Evolutionary conservation across 2,329 filamentous ascomycete genomes (phyloP).

Genomic region (Xylariaceae sp.): DNA sequence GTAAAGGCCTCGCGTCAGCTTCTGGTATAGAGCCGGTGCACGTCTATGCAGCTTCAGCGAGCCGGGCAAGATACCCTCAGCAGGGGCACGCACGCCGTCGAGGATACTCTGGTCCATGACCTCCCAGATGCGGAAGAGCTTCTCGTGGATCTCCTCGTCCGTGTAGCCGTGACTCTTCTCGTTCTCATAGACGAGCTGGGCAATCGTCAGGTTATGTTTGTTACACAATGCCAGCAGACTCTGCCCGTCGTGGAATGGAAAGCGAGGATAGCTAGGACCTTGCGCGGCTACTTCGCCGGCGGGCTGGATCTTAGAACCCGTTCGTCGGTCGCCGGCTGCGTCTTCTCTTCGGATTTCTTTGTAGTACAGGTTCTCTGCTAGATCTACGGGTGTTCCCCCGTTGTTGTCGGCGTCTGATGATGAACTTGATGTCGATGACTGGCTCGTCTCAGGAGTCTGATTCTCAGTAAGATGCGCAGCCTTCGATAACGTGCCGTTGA

Average conservation of each 20-base stretch:
- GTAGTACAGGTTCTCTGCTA: conserved; percentile 49
- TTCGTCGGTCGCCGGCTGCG: conserved; percentile 42
- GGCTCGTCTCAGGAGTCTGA: conserved; percentile 12
- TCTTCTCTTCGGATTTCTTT: conserved; percentile 45
- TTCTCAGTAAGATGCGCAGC: conserved; percentile 25
- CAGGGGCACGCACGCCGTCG: conserved; percentile 43
- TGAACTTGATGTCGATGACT: conserved; percentile 20
- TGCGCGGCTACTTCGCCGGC: conserved; percentile 18
- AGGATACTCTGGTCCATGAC: conserved; percentile 49
- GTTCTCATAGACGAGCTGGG: conserved; percentile 48
- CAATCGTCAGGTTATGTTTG: conserved; percentile 48
- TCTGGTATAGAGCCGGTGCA: conserved; percentile 41
- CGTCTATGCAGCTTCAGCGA: conserved; percentile 44
- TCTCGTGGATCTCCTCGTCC: conserved; percentile 44
- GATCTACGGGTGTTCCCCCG: conserved; percentile 39
- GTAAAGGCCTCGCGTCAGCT: conserved; percentile 43
- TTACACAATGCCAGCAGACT: conserved; percentile 44
- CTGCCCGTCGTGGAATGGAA: conserved; percentile 43
- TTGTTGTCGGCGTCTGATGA: conserved; percentile 25
- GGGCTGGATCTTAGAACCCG: conserved; percentile 36
- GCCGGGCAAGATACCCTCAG: conserved; percentile 39
- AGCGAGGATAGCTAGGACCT: conserved; percentile 35
- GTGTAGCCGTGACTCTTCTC: conserved; percentile 48
- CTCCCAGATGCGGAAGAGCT: conserved; percentile 45
- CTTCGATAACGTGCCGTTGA: conserved; percentile 45